Base-by-base conservation (phyloP, 768 basidiomycete species). In the Russula emetica region DNA sequence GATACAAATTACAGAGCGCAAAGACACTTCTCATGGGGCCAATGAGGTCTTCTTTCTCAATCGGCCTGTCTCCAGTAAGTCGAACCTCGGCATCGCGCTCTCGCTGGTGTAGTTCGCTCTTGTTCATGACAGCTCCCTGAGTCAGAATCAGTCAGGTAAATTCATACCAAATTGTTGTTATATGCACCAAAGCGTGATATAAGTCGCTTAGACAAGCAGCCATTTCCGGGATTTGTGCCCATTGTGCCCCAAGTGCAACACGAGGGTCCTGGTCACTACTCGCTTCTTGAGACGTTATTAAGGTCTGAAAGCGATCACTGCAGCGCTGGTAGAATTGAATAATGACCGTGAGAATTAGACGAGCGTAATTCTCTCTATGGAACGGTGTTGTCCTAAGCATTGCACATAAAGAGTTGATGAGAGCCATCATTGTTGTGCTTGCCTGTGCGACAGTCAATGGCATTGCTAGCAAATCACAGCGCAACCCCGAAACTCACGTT, bases 241-340 rank as follows among this genome's bases (percentile, higher is more conserved):
- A 97, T 54, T 87, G 80, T 54, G 89, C 83, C 60, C 86, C 79
- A 53, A 87, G 71, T n/a, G 83, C 77, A 26, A 89, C 67, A 53
- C 77, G 74, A 57, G 82, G 72, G 62, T 83, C 83, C 40, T 74
- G 73, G 9, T 75, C 77, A 51, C 24, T 38, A 52, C 26, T 69
- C 47, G 20, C 75, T 77, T 72, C 75, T 77, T 72, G 70, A 24
- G 74, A 69, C 28, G 83, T 78, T 14, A 89, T 86, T 38, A 91
- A 77, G 71, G 84, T 83, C 66, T 93, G 88, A 73, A 92, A 97
- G 44, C 86, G 82, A 70, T 94, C 88, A 68, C 91, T 93, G 69
- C 94, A 98, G 30, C 90, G 85, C 72, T 97, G 93, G 70, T 98
- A 97, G 72, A 96, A 97, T 73, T 97, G 94, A 45, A 96, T 93